Evolutionary conservation across 129 eudicot species (phyloP).

Genomic region (Pseudognaphalium luteoalbum): DNA sequence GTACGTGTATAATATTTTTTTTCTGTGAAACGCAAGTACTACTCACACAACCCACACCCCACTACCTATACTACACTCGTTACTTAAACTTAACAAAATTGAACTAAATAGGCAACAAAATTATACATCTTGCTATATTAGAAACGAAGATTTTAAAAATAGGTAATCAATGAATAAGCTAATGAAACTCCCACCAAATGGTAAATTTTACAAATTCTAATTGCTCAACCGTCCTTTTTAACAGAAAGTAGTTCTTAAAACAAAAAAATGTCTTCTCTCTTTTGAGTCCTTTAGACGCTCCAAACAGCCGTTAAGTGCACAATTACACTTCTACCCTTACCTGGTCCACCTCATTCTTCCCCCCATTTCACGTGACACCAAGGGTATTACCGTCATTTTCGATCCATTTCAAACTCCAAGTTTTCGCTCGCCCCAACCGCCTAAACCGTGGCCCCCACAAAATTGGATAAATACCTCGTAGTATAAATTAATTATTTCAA

Average conservation of each 20-base stretch:
- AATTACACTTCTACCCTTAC: conserved; percentile 16
- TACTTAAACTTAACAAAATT: not conserved
- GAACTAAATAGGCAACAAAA: not conserved
- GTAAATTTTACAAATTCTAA: not conserved
- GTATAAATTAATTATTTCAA: not conserved
- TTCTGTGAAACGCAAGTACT: too few species aligned
- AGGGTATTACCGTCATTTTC: not conserved
- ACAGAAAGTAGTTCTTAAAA: not conserved
- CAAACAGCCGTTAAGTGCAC: not conserved
- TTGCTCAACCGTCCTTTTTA: not conserved
- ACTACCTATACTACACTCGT: not conserved
- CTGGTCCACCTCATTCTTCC: not conserved
- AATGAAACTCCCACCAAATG: not conserved
- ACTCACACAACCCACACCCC: too few species aligned
- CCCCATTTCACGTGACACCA: not conserved
- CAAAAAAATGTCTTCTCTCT: too few species aligned
- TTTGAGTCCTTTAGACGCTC: not conserved
- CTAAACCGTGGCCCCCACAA: not conserved
- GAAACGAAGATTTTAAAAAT: not conserved
- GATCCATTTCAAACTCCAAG: conserved; percentile 11
- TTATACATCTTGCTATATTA: not conserved
- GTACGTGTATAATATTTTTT: too few species aligned
- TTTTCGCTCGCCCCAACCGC: conserved; percentile 13
- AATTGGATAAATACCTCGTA: not conserved
- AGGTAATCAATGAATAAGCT: not conserved